Percentiles rank a stretch among this genome's conserved stretches.
Conservation (phyloP, 2,329 filamentous ascomycete species). For the Fusarium agapanthi region DNA sequence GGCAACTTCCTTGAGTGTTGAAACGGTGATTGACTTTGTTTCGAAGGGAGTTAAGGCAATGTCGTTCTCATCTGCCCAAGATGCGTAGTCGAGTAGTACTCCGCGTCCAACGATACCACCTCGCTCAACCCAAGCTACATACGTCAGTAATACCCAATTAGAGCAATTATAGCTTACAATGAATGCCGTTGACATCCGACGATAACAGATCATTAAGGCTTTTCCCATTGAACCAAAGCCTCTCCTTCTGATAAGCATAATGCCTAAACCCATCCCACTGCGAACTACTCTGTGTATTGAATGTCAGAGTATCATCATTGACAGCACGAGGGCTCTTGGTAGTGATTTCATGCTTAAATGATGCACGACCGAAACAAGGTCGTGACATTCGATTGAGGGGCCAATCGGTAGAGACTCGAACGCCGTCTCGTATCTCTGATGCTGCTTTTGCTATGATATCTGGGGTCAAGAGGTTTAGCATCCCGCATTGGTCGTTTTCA, state of each 20-base stretch:
- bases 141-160: fast-evolving
- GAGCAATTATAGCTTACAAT: slow-evolving; percentile 25
- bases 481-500: slow-evolving; percentile 59
- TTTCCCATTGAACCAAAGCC: slow-evolving; percentile 46
- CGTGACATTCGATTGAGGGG: slow-evolving; percentile 44
- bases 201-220: slow-evolving; percentile 56
- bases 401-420: slow-evolving; percentile 48
- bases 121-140: slow-evolving; percentile 20
- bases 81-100: slow-evolving; percentile 61
- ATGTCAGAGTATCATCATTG: slow-evolving; percentile 46
- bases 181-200: slow-evolving; percentile 41
- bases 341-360: slow-evolving; percentile 42
- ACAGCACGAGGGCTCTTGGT: slow-evolving; percentile 42
- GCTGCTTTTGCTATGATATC: slow-evolving; percentile 38
- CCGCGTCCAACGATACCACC: slow-evolving; percentile 60
- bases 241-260: slow-evolving; percentile 50
- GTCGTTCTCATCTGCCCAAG: slow-evolving; percentile 52
- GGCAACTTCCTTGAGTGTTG: slow-evolving; percentile 54
- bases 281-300: slow-evolving; percentile 51
- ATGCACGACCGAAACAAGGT: slow-evolving; percentile 47
- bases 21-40: slow-evolving; percentile 53
- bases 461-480: slow-evolving; percentile 62
- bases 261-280: slow-evolving; percentile 53
- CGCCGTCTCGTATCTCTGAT: slow-evolving; percentile 43
- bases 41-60: slow-evolving; percentile 52